These are phyloP conservation scores for Populus hybrid DNA, from an alignment of 441 rosid species.

Conservation along the genomic window DNA sequence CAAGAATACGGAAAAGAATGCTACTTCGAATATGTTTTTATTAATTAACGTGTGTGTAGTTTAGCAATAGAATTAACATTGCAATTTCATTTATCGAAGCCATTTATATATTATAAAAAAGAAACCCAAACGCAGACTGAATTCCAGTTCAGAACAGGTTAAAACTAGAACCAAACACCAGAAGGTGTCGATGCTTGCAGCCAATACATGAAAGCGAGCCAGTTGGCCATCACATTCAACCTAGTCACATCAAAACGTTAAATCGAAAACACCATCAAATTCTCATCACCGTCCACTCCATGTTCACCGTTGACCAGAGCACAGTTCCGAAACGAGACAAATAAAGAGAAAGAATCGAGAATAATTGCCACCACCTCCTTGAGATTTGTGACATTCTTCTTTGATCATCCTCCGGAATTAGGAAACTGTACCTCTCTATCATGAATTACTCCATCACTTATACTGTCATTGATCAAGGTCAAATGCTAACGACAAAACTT, in stretches of 20 bases:
- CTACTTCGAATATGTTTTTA: too few relatives aligned
- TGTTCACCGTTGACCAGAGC: slow-evolving; percentile 27
- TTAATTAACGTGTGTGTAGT: too few relatives aligned
- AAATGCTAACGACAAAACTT: neutral
- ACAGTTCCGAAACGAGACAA: slow-evolving; percentile 14
- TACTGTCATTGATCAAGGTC: neutral
- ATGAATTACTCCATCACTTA: neutral
- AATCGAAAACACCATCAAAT: slow-evolving; percentile 19
- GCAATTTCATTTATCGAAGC: too few relatives aligned
- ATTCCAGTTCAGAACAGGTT: neutral
- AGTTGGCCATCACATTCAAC: slow-evolving; percentile 4
- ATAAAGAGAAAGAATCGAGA: neutral
- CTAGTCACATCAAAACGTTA: slow-evolving; percentile 25
- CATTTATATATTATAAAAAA: too few relatives aligned
- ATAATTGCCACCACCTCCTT: neutral
- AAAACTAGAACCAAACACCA: neutral
- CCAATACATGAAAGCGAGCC: neutral
- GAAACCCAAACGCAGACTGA: neutral
- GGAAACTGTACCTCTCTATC: neutral
- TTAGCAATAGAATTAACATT: too few relatives aligned
- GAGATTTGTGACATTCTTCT: neutral
- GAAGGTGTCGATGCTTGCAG: neutral
- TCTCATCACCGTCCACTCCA: slow-evolving; percentile 33
- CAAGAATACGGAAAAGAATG: too few relatives aligned
- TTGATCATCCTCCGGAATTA: neutral